Conservation (phyloP, 163 green algal species). For the Chloromonas sp. region DNA sequence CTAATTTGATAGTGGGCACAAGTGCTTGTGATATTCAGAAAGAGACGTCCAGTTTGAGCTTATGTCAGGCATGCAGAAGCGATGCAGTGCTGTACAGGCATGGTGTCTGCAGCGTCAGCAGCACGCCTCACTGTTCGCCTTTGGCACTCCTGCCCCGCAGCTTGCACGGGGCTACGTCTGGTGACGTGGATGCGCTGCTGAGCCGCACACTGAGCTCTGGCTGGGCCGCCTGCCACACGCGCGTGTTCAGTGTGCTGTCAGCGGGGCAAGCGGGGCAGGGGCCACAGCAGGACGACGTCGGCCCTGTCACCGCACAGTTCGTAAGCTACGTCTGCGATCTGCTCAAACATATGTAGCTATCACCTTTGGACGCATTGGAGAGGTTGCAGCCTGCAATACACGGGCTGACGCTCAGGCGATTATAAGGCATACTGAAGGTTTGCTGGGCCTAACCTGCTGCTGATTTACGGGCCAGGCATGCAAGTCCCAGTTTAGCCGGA, state of each 20-base stretch:
- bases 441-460: neutral
- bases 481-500: no score
- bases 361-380: neutral
- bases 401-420: neutral
- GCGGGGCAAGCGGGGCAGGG: neutral
- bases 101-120: neutral
- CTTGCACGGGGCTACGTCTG: neutral
- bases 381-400: neutral
- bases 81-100: neutral
- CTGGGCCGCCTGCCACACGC: neutral
- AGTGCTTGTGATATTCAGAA: no score
- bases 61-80: no score
- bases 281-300: neutral
- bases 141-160: neutral
- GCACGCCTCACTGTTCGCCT: neutral
- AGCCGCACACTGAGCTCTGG: neutral
- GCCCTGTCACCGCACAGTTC: neutral
- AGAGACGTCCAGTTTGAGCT: no score
- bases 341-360: neutral
- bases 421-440: neutral
- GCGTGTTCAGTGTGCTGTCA: neutral
- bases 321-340: neutral
- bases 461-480: no score
- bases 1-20: neutral
- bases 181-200: neutral